These are phyloP conservation scores for Alectoria sarmentosa DNA, from an alignment of 495 filamentous ascomycete species.

Conservation along the genomic window DNA sequence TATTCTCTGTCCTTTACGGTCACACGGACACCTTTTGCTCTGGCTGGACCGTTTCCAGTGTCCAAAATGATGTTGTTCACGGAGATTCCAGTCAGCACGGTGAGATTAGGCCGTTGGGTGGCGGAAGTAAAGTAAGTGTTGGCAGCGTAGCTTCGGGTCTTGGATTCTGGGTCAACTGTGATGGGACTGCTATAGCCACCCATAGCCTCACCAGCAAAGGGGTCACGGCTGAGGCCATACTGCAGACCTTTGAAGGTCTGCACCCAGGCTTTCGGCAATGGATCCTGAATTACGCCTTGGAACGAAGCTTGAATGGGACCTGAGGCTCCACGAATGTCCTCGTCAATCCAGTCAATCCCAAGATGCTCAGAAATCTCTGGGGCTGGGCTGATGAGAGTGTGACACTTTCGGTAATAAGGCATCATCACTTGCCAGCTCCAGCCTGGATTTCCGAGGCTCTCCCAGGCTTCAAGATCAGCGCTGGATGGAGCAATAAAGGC, in stretches of 20 bases:
- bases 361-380: slow-evolving; percentile 16
- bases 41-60: no score
- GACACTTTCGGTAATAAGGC: slow-evolving; percentile 36
- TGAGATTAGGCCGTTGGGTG: slow-evolving; percentile 36
- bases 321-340: not conserved
- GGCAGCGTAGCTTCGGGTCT: slow-evolving; percentile 6
- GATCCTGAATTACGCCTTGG: not conserved
- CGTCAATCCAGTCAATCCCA: slow-evolving; percentile 24
- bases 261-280: not conserved
- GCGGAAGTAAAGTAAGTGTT: not conserved
- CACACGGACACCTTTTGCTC: no score
- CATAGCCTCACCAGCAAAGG: not conserved
- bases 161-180: not conserved
- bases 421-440: slow-evolving; percentile 46
- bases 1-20: no score
- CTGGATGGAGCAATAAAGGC: slow-evolving; percentile 31
- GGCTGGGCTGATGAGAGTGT: slow-evolving; percentile 15
- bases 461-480: slow-evolving; percentile 47
- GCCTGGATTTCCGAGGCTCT: slow-evolving; percentile 42
- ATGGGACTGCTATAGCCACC: not conserved
- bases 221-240: not conserved
- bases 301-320: not conserved
- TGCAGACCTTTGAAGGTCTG: not conserved
- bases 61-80: slow-evolving; percentile 26
- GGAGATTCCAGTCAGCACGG: slow-evolving; percentile 39